Percentiles rank a stretch among this genome's conserved stretches.
phyloP scores from a whole-genome alignment of 2,329 filamentous ascomycete genomes.

The Davidsoniella australis region DNA sequence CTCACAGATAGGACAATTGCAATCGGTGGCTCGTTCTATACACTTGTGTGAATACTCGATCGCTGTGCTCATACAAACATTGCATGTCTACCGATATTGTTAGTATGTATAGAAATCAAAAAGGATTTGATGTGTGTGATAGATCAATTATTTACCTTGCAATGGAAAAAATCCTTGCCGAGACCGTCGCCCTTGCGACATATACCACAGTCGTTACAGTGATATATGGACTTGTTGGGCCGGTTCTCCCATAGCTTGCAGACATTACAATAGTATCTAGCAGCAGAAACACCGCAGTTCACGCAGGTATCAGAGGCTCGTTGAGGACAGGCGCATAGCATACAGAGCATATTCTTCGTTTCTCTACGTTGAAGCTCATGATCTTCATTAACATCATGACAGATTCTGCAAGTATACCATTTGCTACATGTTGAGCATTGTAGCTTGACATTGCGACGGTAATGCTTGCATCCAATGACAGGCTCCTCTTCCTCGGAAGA shows the following conservation, averaged over 20 bases:
- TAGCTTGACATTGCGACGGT: slow-evolving; percentile 87
- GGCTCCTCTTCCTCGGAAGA: slow-evolving; percentile 28
- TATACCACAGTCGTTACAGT: slow-evolving; percentile 90
- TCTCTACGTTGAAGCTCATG: slow-evolving; percentile 64
- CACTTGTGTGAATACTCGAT: slow-evolving; percentile 78
- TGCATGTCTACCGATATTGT: slow-evolving; percentile 48
- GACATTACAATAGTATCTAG: slow-evolving; percentile 81
- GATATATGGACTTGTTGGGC: slow-evolving; percentile 78
- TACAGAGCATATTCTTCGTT: slow-evolving; percentile 93
- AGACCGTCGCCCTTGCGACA: slow-evolving; percentile 80
- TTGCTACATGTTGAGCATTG: slow-evolving; percentile 78
- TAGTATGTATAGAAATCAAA: slow-evolving; percentile 5
- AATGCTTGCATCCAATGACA: slow-evolving; percentile 69
- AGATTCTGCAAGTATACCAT: slow-evolving; percentile 93
- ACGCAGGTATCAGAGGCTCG: slow-evolving; percentile 61
- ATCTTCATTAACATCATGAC: slow-evolving; percentile 70
- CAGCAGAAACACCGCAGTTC: slow-evolving; percentile 58
- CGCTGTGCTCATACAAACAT: slow-evolving; percentile 82
- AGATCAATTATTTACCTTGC: slow-evolving; percentile 48
- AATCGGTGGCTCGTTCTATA: slow-evolving; percentile 85
- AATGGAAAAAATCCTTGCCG: slow-evolving; percentile 95
- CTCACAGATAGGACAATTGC: slow-evolving; percentile 89
- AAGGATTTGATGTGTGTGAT: neutral
- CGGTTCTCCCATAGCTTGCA: slow-evolving; percentile 98
- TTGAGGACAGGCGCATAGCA: slow-evolving; percentile 80